phyloP scores from a whole-genome alignment of 371 early-diverging fungal genomes.

The Mucor velutinosus region DNA sequence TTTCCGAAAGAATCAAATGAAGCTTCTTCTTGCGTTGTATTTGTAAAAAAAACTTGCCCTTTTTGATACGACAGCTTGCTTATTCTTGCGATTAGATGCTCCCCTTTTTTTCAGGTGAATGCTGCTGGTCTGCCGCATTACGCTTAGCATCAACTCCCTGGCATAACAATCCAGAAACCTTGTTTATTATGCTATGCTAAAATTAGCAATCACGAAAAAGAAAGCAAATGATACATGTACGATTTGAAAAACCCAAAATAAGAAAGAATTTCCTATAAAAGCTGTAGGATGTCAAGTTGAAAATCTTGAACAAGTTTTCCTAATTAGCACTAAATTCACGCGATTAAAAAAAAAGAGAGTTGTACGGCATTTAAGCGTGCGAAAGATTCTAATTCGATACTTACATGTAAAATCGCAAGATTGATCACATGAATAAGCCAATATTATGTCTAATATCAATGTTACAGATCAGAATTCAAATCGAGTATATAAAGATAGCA shows the following conservation, averaged over 20 bases:
- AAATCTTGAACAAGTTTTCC: conserved; percentile 4
- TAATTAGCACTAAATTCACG: background rate
- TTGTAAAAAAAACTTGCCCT: background rate
- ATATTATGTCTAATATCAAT: background rate
- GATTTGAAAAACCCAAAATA: background rate
- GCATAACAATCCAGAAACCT: background rate
- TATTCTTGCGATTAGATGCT: no score
- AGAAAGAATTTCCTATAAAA: conserved; percentile 9
- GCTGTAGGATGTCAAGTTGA: conserved; percentile 6
- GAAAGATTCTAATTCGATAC: background rate
- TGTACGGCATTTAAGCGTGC: background rate
- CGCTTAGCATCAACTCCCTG: no score
- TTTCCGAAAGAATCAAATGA: background rate
- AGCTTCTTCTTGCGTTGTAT: background rate
- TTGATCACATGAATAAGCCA: background rate
- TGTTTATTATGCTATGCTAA: background rate
- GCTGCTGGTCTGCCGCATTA: no score
- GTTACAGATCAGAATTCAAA: background rate
- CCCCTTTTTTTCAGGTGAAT: no score
- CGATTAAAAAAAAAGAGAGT: background rate
- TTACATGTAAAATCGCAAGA: background rate
- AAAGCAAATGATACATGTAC: conserved; percentile 9
- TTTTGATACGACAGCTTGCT: background rate
- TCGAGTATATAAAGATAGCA: background rate
- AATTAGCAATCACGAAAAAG: background rate